A percentile compares a stretch with the other conserved stretches of the same genome.
phyloP scores from a whole-genome alignment of 1,139 yeast species.

The Yamadazyma dushanensis region DNA sequence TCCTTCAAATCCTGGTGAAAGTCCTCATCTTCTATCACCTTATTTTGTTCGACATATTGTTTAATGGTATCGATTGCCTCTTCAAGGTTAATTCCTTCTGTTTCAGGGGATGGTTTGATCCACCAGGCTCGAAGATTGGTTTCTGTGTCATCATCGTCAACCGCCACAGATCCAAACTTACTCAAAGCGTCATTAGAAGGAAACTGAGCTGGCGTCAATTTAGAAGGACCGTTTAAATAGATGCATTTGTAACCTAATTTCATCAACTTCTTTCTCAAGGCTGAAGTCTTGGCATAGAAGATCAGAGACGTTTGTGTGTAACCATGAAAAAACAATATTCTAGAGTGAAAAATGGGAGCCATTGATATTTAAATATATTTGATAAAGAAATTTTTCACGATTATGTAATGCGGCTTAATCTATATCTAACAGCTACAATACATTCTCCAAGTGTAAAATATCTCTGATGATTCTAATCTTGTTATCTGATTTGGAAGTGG shows the following conservation, averaged over 20 bases:
- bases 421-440: slow-evolving; percentile 2
- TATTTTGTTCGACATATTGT: slow-evolving; percentile 31
- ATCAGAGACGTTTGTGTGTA: slow-evolving; percentile 44
- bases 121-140: slow-evolving; percentile 39
- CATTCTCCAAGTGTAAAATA: slow-evolving; percentile 26
- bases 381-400: neutral
- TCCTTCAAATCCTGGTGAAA: slow-evolving; percentile 21
- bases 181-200: slow-evolving; percentile 55
- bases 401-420: too few species aligned
- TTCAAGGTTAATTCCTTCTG: slow-evolving; percentile 27
- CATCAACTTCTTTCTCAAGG: slow-evolving; percentile 38
- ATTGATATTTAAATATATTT: neutral
- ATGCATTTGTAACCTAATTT: slow-evolving; percentile 57
- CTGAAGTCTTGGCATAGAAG: slow-evolving; percentile 50
- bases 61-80: slow-evolving; percentile 30
- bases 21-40: slow-evolving; percentile 33
- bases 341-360: slow-evolving; percentile 20
- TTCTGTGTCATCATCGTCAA: slow-evolving; percentile 24
- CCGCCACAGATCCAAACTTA: slow-evolving; percentile 30
- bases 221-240: slow-evolving; percentile 76
- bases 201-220: slow-evolving; percentile 63
- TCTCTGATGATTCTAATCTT: slow-evolving; percentile 35
- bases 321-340: slow-evolving; percentile 45
- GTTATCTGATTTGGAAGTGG: slow-evolving; percentile 27
- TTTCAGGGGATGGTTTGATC: slow-evolving; percentile 25